Evolutionary conservation across 441 rosid genomes (phyloP).

Genomic region (Aleurites moluccanus): DNA sequence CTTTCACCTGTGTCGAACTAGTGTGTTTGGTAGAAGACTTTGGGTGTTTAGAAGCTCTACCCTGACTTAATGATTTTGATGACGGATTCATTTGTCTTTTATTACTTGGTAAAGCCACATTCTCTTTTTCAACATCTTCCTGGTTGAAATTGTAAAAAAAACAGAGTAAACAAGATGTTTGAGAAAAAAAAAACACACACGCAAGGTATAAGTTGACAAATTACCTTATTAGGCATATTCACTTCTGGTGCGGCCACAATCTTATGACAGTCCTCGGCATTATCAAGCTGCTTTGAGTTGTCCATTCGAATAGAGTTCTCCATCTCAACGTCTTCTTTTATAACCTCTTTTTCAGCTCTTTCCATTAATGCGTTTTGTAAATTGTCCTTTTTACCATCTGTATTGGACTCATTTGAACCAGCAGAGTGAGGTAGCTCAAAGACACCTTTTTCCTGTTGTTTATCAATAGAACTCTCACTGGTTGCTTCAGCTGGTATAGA

Average conservation of each 20-base stretch:
- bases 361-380: conserved; percentile 19
- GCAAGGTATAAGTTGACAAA: conserved; percentile 2
- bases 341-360: conserved; percentile 23
- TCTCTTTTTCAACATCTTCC: conserved; percentile 41
- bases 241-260: conserved; percentile 28
- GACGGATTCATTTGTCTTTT: conserved; percentile 36
- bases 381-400: conserved; percentile 10
- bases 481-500: conserved; percentile 18
- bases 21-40: conserved; percentile 34
- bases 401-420: conserved; percentile 20
- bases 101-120: conserved; percentile 32
- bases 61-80: conserved; percentile 33
- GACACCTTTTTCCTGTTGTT: conserved; percentile 26
- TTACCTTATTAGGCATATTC: conserved; percentile 44
- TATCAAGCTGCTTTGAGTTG: conserved; percentile 28
- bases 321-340: conserved; percentile 20
- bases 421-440: conserved; percentile 25
- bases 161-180: conserved; percentile 14
- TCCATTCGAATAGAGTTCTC: conserved; percentile 28
- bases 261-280: conserved; percentile 18
- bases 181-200: neutral
- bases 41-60: conserved; percentile 34
- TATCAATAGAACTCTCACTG: conserved; percentile 9
- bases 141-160: conserved; percentile 32
- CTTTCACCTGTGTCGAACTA: conserved; percentile 37